Evolutionary conservation across 1,139 yeast species (phyloP).

Genomic region (Scheffersomyces insectosa): DNA sequence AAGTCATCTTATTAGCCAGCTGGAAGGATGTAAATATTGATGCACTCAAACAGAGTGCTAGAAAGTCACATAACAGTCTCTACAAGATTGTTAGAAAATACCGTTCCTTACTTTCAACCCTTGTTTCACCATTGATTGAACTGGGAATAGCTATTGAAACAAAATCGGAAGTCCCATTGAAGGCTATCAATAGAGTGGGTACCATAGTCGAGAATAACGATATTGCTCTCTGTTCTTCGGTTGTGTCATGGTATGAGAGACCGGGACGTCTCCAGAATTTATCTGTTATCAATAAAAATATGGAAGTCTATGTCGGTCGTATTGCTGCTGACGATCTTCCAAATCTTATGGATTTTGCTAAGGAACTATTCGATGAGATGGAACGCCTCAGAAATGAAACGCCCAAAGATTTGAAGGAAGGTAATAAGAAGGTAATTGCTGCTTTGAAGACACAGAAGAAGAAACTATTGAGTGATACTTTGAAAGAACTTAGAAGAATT

Average conservation of each 20-base stretch:
- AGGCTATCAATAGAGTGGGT: constrained; percentile 15
- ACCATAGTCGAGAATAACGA: constrained; percentile 15
- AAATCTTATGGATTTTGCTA: constrained; percentile 52
- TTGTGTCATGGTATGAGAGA: constrained; percentile 54
- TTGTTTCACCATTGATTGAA: constrained; percentile 60
- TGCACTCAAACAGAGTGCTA: constrained; percentile 91
- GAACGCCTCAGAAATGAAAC: constrained; percentile 72
- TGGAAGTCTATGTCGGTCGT: constrained; percentile 48
- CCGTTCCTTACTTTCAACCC: constrained; percentile 58
- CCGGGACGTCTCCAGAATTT: constrained; percentile 57
- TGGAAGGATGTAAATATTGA: constrained; percentile 97
- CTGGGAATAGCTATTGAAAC: constrained; percentile 45
- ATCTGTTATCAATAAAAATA: constrained; percentile 51
- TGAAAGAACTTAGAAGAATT: constrained; percentile 69
- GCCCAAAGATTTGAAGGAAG: constrained; percentile 69
- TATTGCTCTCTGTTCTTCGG: constrained; percentile 17
- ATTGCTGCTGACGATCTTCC: constrained; percentile 37
- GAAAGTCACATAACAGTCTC: constrained; percentile 79
- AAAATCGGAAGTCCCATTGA: constrained; percentile 9
- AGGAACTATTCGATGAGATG: constrained; percentile 56
- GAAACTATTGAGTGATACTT: constrained; percentile 71
- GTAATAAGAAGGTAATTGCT: constrained; percentile 70
- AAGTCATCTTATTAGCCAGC: constrained; percentile 84
- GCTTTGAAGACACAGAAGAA: constrained; percentile 79
- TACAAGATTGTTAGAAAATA: constrained; percentile 85